These are phyloP conservation scores for Pleurotus pulmonarius DNA, from an alignment of 768 basidiomycete genomes.

Conservation along the genomic window DNA sequence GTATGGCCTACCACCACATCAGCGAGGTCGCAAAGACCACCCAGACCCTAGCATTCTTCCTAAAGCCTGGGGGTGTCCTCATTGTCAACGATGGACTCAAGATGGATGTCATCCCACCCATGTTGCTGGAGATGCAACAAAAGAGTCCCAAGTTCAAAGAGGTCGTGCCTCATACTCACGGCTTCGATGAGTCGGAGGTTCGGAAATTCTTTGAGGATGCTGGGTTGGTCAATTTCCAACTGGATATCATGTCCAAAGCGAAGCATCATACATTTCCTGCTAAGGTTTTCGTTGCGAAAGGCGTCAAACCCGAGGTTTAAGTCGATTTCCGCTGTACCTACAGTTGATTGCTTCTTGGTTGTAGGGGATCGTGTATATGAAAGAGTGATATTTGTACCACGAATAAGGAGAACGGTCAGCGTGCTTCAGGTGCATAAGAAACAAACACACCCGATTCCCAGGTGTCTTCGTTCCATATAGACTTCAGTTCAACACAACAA, in stretches of 20 bases:
- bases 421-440: too few species aligned
- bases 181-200: slow-evolving; percentile 49
- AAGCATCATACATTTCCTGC: background rate
- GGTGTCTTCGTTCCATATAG: too few species aligned
- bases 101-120: slow-evolving; percentile 4
- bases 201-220: slow-evolving; percentile 47
- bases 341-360: too few species aligned
- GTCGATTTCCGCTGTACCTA: too few species aligned
- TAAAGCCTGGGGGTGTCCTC: slow-evolving; percentile 60
- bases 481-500: too few species aligned
- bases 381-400: too few species aligned
- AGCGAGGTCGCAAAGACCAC: slow-evolving; percentile 48
- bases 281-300: background rate
- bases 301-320: background rate
- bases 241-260: background rate
- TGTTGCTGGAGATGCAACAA: slow-evolving; percentile 20
- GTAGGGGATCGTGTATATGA: too few species aligned
- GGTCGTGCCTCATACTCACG: slow-evolving; percentile 51
- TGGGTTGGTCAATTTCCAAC: slow-evolving; percentile 30
- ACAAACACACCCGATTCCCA: too few species aligned
- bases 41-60: slow-evolving; percentile 43
- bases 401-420: too few species aligned
- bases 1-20: slow-evolving; percentile 67
- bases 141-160: slow-evolving; percentile 21
- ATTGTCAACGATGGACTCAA: slow-evolving; percentile 49